Evolutionary conservation across 306 rosid genomes (phyloP).

Genomic region (Purshia tridentata): DNA sequence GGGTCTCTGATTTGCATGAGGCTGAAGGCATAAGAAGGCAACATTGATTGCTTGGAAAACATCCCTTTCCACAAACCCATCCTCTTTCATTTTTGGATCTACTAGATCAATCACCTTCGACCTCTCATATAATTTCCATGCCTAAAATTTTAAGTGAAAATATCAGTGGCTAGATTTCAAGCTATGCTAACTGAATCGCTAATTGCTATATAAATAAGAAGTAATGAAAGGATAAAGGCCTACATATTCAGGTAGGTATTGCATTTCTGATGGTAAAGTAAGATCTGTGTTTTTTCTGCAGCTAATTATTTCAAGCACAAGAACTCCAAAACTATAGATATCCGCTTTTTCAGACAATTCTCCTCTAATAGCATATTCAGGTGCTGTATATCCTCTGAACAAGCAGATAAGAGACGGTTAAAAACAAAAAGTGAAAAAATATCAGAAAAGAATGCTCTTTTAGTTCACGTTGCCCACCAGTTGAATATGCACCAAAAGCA

Average conservation of each 20-base stretch:
- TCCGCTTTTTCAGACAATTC: constrained; percentile 89
- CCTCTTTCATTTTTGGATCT: constrained; percentile 57
- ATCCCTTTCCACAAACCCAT: constrained; percentile 55
- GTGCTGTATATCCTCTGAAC: constrained; percentile 84
- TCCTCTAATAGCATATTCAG: constrained; percentile 91
- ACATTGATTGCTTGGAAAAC: constrained; percentile 67
- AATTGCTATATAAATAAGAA: background rate
- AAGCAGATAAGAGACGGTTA: constrained; percentile 14
- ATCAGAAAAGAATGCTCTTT: background rate
- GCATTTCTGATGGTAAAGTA: constrained; percentile 68
- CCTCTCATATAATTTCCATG: constrained; percentile 70
- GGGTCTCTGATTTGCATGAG: constrained; percentile 67
- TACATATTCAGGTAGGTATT: constrained; percentile 91
- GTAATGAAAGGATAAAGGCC: background rate
- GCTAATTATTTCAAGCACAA: constrained; percentile 78
- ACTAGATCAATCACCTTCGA: constrained; percentile 51
- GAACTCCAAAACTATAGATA: constrained; percentile 91
- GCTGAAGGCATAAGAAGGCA: constrained; percentile 71
- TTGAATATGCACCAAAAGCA: too few species aligned
- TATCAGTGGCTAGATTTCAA: background rate
- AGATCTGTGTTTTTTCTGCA: constrained; percentile 81
- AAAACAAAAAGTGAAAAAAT: background rate
- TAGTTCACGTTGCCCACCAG: too few species aligned
- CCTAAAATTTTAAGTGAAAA: constrained; percentile 34
- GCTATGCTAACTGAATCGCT: background rate